phyloP scores from a whole-genome alignment of 139 green algal species.

The Coelastrella sp. region DNA sequence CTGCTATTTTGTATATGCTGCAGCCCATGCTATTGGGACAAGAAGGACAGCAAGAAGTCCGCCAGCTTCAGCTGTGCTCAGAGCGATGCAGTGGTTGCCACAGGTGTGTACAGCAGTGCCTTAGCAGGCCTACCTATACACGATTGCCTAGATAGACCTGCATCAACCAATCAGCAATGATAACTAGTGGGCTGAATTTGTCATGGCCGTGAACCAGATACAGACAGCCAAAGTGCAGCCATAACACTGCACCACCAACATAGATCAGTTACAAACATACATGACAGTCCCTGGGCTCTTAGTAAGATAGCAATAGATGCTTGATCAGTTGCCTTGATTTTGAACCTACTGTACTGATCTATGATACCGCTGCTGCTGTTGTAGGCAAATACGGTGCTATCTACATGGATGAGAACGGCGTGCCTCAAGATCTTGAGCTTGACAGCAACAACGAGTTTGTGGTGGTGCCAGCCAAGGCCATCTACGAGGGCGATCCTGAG shows the following conservation, averaged over 20 bases:
- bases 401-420: background rate
- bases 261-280: no score
- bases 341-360: background rate
- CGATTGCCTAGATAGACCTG: background rate
- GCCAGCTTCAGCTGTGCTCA: background rate
- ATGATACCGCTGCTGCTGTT: background rate
- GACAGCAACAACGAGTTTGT: background rate
- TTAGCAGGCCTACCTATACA: background rate
- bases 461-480: background rate
- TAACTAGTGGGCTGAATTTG: no score
- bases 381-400: background rate
- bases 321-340: background rate
- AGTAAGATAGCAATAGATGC: no score
- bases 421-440: background rate
- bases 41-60: conserved; percentile 1
- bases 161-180: no score
- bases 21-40: background rate
- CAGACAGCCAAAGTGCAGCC: no score
- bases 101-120: background rate
- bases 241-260: no score
- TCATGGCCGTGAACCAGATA: no score
- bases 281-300: no score
- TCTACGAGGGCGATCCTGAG: background rate
- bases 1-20: background rate
- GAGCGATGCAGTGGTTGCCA: background rate